Base-by-base conservation (phyloP, 2,329 filamentous ascomycete genomes). In the Colletotrichum simmondsii region DNA sequence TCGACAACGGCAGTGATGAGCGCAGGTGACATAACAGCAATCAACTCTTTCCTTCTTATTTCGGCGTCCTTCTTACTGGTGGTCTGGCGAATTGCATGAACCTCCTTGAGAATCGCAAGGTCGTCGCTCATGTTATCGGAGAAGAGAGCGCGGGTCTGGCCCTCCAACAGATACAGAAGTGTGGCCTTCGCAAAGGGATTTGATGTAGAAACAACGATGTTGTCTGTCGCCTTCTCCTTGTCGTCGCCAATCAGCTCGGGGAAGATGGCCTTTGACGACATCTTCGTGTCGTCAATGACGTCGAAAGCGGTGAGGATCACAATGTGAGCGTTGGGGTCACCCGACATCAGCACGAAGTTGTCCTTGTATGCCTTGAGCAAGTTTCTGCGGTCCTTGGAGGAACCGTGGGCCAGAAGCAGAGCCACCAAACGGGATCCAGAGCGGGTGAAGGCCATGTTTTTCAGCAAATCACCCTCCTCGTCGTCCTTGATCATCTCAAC, bases 391-490 rank as follows among this genome's bases (percentile, higher is more conserved):
- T 98, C 96, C 85, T 99, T 99, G 75, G 97, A 95, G 65, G 88
- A 92, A 70, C 95, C 95, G 79, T 97, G 89, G 11, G 97, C 95
- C 52, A 99, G 86, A 53, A 94, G 89, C 56, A 98, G 87, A 79
- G 92, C 96, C 68, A 95, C 92, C 14, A 99, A 87, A 46, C 94
- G 90, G 58, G 95, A 92, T 6, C 97, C 97, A 10, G 94, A 95
- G 81, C 93, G 93, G 56, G 97, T 99, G 83, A 99, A 99, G 7
- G 95, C 95, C 85, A 99, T 90, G 82, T 98, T 98, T 87, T 98
- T 97, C 75, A 97, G 88, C 74, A 98, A 84, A 81, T 98, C 95
- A 60, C 95, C 95, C 71, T 93, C 92, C 79, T 98, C 94, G 76
- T 99, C 96, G 53, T 94, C 94, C 85, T 97, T 97, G 79, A 99